Base-by-base conservation (phyloP, 176 grass and related monocot species). In the Lolium rigidum region DNA sequence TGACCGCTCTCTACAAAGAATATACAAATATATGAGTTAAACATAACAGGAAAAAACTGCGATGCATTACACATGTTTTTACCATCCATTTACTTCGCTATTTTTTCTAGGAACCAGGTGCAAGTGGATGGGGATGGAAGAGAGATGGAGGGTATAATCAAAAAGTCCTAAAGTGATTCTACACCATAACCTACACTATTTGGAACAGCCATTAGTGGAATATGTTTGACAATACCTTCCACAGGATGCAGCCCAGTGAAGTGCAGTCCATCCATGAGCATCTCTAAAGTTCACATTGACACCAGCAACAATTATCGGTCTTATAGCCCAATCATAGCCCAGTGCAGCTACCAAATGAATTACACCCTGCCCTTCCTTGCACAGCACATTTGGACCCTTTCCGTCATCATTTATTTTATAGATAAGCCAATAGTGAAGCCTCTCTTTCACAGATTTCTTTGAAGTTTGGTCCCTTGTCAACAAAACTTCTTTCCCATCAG, bases 231-330 rank as follows among this genome's bases (percentile, higher is more conserved):
- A 87, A 86, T 86, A 99, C 97, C 97, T 96, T 84, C 97, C 94
- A 81, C 89, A 92, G 37, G 80, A 94, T 85, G 97, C 97, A 75
- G 97, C 97, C 97, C 97, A 99, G 68, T 99, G 97, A 91, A 99
- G 97, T 0, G 97, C 97, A 81, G 97, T 99, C 97, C 97, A 99
- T 59, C 97, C 97, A 87, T 68, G 94, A 72, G 87, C 76, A 92
- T 99, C 97, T 85, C 97, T 97, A 80, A 97, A 99, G 81, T 99
- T 99, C 50, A 99, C 89, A 87, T 88, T 91, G 66, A 99, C 97
- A 80, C 97, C 97, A 51, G 92, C 90, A 78, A 80, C 61, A 79
- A 94, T 83, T 85, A 89, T 94, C 85, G 97, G 97, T 54, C 83
- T 97, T 83, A 99, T 89, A 64, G 97, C 97, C 97, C 97, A 99